phyloP scores from a whole-genome alignment of 768 basidiomycete genomes.

The Tricholoma saponaceum region DNA sequence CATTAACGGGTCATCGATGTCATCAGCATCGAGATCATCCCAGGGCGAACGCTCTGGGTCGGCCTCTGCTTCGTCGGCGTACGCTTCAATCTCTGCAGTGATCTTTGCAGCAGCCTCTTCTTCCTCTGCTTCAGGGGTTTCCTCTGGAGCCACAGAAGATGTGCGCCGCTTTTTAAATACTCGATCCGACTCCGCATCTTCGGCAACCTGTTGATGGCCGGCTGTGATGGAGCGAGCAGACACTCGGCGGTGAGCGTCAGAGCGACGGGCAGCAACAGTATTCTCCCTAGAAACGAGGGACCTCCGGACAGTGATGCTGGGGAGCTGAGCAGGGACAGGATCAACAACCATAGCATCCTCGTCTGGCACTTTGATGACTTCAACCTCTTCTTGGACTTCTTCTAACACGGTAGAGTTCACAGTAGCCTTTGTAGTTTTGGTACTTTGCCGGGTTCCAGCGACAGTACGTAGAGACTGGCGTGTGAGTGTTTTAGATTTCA shows the following conservation, averaged over 20 bases:
- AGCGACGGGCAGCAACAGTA: slow-evolving; percentile 17
- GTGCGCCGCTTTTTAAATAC: slow-evolving; percentile 71
- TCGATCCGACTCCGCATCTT: slow-evolving; percentile 55
- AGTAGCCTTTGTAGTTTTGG: slow-evolving; percentile 21
- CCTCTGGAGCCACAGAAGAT: slow-evolving; percentile 61
- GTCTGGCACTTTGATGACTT: slow-evolving; percentile 24
- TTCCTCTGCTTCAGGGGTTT: slow-evolving; percentile 35
- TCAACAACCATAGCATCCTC: slow-evolving; percentile 59
- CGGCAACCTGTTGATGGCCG: slow-evolving; percentile 31
- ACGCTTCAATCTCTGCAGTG: slow-evolving; percentile 46
- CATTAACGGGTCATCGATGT: slow-evolving; percentile 93
- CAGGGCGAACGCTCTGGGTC: slow-evolving; percentile 65
- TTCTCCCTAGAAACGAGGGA: slow-evolving; percentile 31
- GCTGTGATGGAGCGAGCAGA: slow-evolving; percentile 19
- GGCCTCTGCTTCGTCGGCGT: slow-evolving; percentile 54
- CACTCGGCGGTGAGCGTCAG: slow-evolving; percentile 19
- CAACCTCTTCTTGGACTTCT: slow-evolving; percentile 27
- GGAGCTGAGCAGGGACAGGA: slow-evolving; percentile 31
- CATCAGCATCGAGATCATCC: slow-evolving; percentile 93
- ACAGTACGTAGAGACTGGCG: slow-evolving; percentile 59
- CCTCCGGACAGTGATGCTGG: slow-evolving; percentile 37
- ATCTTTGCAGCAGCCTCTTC: slow-evolving; percentile 40
- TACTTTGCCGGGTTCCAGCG: slow-evolving; percentile 36
- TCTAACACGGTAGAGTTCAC: slow-evolving; percentile 12
- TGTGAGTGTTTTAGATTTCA: slow-evolving; percentile 44